phyloP scores from a whole-genome alignment of 2,329 filamentous ascomycete genomes.

The Amauroascus niger region DNA sequence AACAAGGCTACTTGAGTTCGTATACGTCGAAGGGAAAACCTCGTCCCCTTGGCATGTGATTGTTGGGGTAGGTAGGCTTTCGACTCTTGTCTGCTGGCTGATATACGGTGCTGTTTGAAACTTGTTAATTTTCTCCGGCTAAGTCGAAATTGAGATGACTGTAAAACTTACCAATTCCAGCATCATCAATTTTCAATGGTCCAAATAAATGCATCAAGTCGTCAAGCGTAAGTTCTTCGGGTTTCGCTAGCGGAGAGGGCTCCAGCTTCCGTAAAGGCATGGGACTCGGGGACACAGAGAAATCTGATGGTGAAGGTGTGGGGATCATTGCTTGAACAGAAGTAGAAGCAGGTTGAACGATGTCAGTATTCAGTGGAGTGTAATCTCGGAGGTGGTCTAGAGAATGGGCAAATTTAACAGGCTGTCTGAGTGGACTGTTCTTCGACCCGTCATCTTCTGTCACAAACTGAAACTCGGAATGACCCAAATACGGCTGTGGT shows the following conservation, averaged over 20 bases:
- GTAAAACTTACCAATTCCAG: constrained; percentile 62
- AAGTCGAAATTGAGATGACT: not conserved
- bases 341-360: not conserved
- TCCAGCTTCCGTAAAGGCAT: constrained; percentile 31
- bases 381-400: not conserved
- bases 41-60: constrained; percentile 59
- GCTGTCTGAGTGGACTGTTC: not conserved
- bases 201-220: constrained; percentile 74
- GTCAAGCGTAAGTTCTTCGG: constrained; percentile 57
- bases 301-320: constrained; percentile 5
- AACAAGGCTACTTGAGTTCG: constrained; percentile 63
- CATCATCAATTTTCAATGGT: constrained; percentile 76
- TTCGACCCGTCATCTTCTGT: constrained; percentile 23
- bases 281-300: not conserved
- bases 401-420: not conserved
- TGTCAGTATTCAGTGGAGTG: constrained; percentile 1
- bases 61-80: constrained; percentile 45
- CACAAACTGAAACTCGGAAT: constrained; percentile 25
- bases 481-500: constrained; percentile 26
- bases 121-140: not conserved
- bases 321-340: not conserved
- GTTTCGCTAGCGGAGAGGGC: constrained; percentile 16
- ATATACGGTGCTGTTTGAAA: constrained; percentile 65
- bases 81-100: constrained; percentile 49
- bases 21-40: constrained; percentile 56